Evolutionary conservation across 495 filamentous ascomycete species (phyloP), one percentile per base, ranked within the genome.

Genomic region (Glarea lozoyensis): DNA sequence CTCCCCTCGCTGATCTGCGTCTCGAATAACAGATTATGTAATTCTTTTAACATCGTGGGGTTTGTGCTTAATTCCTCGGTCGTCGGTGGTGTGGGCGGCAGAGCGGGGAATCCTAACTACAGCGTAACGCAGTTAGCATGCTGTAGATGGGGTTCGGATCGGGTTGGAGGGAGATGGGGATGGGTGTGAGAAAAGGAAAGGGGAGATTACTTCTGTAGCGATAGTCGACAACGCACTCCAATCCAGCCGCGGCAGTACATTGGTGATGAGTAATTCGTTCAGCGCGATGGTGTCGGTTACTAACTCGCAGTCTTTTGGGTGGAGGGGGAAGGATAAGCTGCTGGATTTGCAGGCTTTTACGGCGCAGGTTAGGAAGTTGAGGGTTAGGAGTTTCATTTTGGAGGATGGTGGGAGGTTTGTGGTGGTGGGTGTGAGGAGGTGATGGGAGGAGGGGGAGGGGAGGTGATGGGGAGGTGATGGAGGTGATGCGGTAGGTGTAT

Each of bases 301-400:
- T 12, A 98, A 78, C 59, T 94, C 89, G 40, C 84, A 89, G 48
- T 96, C 88, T 40, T 78, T 76, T 37, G 90, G 89, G 60, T 96
- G 93, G 16, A 97, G 70, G 0, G 93, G 89, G 54, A 94, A 96
- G 9, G 88, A 82, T 24, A 69, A 62, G 9, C 79, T 61, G 7
- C 76, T 75, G 42, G 79, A 67, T 63, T 94, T 94, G 81, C 92
- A 99, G 25, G 83, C 63, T 64, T 94, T 94, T 53, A 94, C 82
- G 16, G 92, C 89, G 73, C 92, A 99, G 46, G 87, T 89, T 54
- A 99, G 72, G 62, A 97, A 99, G 65, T 97, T 97, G 52, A 90
- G 82, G 36, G 89, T 97, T 34, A 99, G 76, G 46, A 99, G 67
- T 63, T 97, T 99, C 92, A 99, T 96, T 42, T 45, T 46, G n/a